Conservation (phyloP, 805 yeast genomes). For the Kodamaea jinghongensis region DNA sequence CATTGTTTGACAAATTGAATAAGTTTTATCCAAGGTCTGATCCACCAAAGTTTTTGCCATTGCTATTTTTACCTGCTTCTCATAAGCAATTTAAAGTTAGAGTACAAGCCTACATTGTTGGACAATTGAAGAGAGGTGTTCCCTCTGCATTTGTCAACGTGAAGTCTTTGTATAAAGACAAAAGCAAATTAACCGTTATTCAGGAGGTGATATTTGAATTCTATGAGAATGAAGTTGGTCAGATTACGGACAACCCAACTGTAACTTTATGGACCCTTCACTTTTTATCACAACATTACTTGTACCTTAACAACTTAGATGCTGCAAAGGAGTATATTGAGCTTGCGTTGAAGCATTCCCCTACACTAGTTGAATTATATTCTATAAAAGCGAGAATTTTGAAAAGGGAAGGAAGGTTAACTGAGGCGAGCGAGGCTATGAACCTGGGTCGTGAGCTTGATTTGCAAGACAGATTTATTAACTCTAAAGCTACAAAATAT, state of each 20-base stretch:
- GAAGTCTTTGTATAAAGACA: constrained; percentile 68
- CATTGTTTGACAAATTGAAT: constrained; percentile 63
- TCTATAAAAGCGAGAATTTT: constrained; percentile 76
- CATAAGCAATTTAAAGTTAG: constrained; percentile 45
- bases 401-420: constrained; percentile 64
- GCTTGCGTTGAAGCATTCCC: constrained; percentile 66
- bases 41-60: constrained; percentile 74
- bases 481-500: constrained; percentile 84
- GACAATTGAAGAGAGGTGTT: constrained; percentile 73
- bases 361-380: constrained; percentile 80
- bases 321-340: constrained; percentile 59
- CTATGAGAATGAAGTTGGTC: constrained; percentile 26
- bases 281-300: constrained; percentile 75
- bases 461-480: constrained; percentile 87
- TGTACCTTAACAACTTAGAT: constrained; percentile 50
- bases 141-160: constrained; percentile 88
- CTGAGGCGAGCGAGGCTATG: constrained; percentile 63
- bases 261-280: constrained; percentile 66
- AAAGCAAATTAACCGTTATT: constrained; percentile 39
- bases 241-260: constrained; percentile 38
- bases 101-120: constrained; percentile 52
- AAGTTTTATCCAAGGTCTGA: constrained; percentile 80
- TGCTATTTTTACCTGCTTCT: constrained; percentile 63
- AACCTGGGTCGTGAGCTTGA: constrained; percentile 73
- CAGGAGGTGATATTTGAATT: constrained; percentile 55